Percentiles rank a stretch among this genome's conserved stretches.
Evolutionary conservation across 768 basidiomycete species (phyloP).

Genomic region (Pleurotus giganteus): DNA sequence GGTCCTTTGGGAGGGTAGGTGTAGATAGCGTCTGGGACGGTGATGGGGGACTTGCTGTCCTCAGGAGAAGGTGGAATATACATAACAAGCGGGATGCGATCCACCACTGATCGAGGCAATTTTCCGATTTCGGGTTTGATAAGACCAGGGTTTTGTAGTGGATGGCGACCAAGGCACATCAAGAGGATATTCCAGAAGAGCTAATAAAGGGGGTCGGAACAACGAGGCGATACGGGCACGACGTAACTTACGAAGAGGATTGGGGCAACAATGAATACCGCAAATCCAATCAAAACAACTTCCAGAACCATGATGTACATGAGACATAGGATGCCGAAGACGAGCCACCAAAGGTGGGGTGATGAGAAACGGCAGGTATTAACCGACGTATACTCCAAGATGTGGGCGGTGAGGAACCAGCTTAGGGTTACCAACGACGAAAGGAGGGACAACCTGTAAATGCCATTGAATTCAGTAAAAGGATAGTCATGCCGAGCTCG

Average conservation of each 20-base stretch:
- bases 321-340: slow-evolving; percentile 75
- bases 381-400: slow-evolving; percentile 74
- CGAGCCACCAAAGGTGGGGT: slow-evolving; percentile 87
- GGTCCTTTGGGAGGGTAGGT: slow-evolving; percentile 60
- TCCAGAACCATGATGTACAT: slow-evolving; percentile 74
- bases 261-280: slow-evolving; percentile 78
- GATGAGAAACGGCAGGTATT: slow-evolving; percentile 69
- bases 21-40: slow-evolving; percentile 49
- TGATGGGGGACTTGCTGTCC: slow-evolving; percentile 28
- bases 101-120: slow-evolving; percentile 66
- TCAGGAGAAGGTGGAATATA: slow-evolving; percentile 80
- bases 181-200: slow-evolving; percentile 77
- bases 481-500: slow-evolving; percentile 19
- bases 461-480: slow-evolving; percentile 16
- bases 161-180: slow-evolving; percentile 78
- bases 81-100: slow-evolving; percentile 78
- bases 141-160: slow-evolving; percentile 66
- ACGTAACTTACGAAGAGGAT: slow-evolving; percentile 64
- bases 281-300: slow-evolving; percentile 69
- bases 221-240: slow-evolving; percentile 10
- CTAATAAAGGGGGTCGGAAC: slow-evolving; percentile 29
- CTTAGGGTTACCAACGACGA: slow-evolving; percentile 69
- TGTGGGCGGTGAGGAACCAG: slow-evolving; percentile 83
- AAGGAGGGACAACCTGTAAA: slow-evolving; percentile 55
- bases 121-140: slow-evolving; percentile 81